Conservation (phyloP, 495 filamentous ascomycete genomes). For the Parachaetomium inaequale region DNA sequence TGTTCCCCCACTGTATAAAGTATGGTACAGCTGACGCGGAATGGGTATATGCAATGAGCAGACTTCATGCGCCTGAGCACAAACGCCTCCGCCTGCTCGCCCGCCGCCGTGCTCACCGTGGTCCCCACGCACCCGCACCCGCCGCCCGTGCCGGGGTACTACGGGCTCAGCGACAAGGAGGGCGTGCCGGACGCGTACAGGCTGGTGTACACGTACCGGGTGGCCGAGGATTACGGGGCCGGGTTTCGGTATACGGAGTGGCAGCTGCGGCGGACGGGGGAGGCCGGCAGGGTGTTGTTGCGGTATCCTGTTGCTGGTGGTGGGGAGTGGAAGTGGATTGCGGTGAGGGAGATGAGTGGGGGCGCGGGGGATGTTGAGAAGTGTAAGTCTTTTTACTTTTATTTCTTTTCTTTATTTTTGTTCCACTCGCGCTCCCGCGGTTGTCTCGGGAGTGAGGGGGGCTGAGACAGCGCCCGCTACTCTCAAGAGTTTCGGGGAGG, state of each 20-base stretch:
- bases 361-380: conserved; percentile 11
- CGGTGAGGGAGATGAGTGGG: conserved; percentile 17
- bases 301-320: conserved; percentile 5
- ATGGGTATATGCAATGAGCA: background rate
- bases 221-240: conserved; percentile 8
- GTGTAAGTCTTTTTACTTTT: conserved; percentile 9
- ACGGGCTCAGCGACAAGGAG: conserved; percentile 20
- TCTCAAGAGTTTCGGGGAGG: background rate
- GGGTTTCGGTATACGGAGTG: conserved; percentile 13
- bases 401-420: background rate
- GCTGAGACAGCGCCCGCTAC: background rate
- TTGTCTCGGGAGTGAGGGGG: background rate
- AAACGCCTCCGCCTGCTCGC: background rate
- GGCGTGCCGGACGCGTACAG: conserved; percentile 21
- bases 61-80: conserved; percentile 19
- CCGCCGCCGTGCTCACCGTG: conserved; percentile 6
- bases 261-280: background rate
- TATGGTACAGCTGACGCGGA: too few species aligned
- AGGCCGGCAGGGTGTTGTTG: background rate
- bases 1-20: too few species aligned
- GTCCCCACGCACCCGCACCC: conserved; percentile 29
- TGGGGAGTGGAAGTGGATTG: conserved; percentile 21
- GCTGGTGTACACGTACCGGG: conserved; percentile 19
- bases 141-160: conserved; percentile 28
- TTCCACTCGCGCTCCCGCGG: background rate